Base-by-base conservation (phyloP, 441 rosid species). In the Geranium incanum region DNA sequence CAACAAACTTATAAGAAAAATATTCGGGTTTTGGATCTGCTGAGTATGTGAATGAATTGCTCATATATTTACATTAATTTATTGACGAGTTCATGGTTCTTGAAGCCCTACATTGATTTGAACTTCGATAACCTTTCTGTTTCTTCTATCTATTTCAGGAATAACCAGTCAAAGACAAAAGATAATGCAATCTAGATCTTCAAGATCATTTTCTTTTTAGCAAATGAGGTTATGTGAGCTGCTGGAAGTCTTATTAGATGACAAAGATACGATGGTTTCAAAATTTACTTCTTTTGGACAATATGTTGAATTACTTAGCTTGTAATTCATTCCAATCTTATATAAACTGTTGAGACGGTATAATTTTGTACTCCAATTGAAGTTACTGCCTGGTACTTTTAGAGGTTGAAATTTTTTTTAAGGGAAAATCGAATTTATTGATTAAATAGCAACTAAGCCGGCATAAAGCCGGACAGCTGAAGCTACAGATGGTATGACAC, bases 161-260 rank as follows among this genome's bases (percentile, higher is more conserved):
- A 57, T 18, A 57, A 15, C 6, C 64, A 59, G 33, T 18, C 23
- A 15, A 45, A 45, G 33, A 5, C 23, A 15, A 45, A 45, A 55
- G 64, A 59, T 16, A 59, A 59, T 16, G 33, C 33, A 18, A 16
- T 59, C 4, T 6, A 21, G 64, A 59, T 18, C 64, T 18, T 11
- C 52, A 21, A 59, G 64, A 59, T 59, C 64, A 59, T 18, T 59
- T 59, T n/a, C 62, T 59, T 11, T 57, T 16, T 57, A 57, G 63
- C 21, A 57, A 9, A 21, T 57, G 63, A 57, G 63, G 63, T 57
- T 18, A 57, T 16, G 63, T 7, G 23, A 57, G 21, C 11, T 16
- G 23, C 18, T 15, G 63, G 23, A 5, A 15, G 63, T 15, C 21
- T 5, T 16, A 1, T 5, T 57, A 52, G 18, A n/a, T 55, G 62